Evolutionary conservation across 2,329 filamentous ascomycete genomes (phyloP).

Genomic region (Periconia sp.): DNA sequence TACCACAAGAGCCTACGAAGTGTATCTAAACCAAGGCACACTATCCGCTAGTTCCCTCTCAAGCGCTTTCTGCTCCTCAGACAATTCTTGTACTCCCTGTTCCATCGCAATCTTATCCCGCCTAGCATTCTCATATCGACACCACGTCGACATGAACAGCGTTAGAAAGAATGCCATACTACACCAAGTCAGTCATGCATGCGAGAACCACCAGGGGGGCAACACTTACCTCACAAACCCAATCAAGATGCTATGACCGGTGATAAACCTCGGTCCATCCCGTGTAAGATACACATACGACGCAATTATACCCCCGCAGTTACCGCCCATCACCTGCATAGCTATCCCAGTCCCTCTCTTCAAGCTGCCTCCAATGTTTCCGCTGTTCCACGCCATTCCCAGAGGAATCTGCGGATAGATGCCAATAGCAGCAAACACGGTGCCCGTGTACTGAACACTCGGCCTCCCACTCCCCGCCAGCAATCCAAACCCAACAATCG

Average conservation of each 20-base stretch:
- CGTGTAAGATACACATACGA: slow-evolving; percentile 56
- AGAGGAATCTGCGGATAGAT: slow-evolving; percentile 64
- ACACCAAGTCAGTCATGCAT: neutral
- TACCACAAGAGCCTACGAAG: slow-evolving; percentile 22
- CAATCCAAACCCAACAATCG: slow-evolving; percentile 58
- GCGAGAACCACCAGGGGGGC: neutral
- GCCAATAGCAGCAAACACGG: slow-evolving; percentile 45
- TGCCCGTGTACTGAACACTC: slow-evolving; percentile 41
- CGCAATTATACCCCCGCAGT: slow-evolving; percentile 76
- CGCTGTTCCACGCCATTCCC: slow-evolving; percentile 64
- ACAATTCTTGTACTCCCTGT: slow-evolving; percentile 54
- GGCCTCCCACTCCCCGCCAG: slow-evolving; percentile 33
- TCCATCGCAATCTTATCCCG: slow-evolving; percentile 57
- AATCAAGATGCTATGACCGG: slow-evolving; percentile 55
- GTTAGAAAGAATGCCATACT: slow-evolving; percentile 59
- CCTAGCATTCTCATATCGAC: slow-evolving; percentile 62
- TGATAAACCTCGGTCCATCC: slow-evolving; percentile 52
- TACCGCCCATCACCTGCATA: slow-evolving; percentile 61
- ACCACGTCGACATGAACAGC: slow-evolving; percentile 63
- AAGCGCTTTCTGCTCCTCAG: slow-evolving; percentile 58
- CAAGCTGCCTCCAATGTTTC: slow-evolving; percentile 62
- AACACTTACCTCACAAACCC: slow-evolving; percentile 46
- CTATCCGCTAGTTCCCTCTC: slow-evolving; percentile 64
- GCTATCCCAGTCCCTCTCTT: slow-evolving; percentile 64
- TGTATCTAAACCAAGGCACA: slow-evolving; percentile 54